Evolutionary conservation across 2,329 filamentous ascomycete species (phyloP), one percentile per base, ranked within the genome.

Genomic region (Fusarium proliferatum): DNA sequence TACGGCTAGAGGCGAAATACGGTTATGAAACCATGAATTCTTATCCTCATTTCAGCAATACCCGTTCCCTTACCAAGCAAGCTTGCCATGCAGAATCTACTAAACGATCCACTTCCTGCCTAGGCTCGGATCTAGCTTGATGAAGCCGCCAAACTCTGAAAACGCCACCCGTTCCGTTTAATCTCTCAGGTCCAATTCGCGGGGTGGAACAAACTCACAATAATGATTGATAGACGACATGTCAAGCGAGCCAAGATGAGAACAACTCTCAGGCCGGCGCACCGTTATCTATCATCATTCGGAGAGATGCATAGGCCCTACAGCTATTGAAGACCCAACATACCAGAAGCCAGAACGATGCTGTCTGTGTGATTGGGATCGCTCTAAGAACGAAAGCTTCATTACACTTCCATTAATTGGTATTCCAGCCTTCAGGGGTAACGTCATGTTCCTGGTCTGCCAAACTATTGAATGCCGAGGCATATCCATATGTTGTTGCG

Each of bases 181-280:
- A 72, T 77, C 61, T 77, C 75, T 63, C 61, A 46, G 60, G 51
- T 52, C 23, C 46, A 61, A 53, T 61, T 46, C 62, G 67, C 52
- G 70, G 72, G 72, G 70, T 53, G 19, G 43, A 59, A 9, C 23
- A 9, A 53, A 39, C 23, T 28, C 23, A 39, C 17, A 53, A 26
- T 8, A 17, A 39, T 38, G 23, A 53, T 36, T 11, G 16, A 39
- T 28, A 13, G 13, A 21, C 13, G 34, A 21, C 34, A 39, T 28
- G 19, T 28, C 34, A 39, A 55, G 23, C 23, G 36, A 55, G 19
- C 19, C 34, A 55, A 28, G 10, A 39, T 9, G 17, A 17, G 34
- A 28, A 26, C 33, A 28, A 21, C 19, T 28, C 33, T 41, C 23
- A 34, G 34, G 23, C 23, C 34, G 51, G 28, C 23, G 19, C 26